phyloP scores from a whole-genome alignment of 129 eudicot species.

The sunflower (Helianthus annuus) region HanXRQr2.0-SUNRISE NC_035442.2:105566213-105566712 shows the following conservation, averaged over 20 bases:
- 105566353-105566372: neutral
- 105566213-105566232: neutral
- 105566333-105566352: neutral
- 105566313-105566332: neutral
- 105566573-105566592: neutral
- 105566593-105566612: constrained; percentile 18
- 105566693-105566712: no score
- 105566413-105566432: neutral
- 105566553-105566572: constrained; percentile 1
- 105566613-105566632: constrained; percentile 1
- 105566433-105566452: neutral
- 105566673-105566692: no score
- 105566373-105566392: neutral
- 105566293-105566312: neutral
- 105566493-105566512: constrained; percentile 11
- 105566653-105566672: no score
- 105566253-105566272: neutral
- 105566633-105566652: neutral
- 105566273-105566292: neutral
- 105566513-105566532: neutral
- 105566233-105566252: neutral
- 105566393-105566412: neutral
- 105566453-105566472: neutral
- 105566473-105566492: constrained; percentile 17
- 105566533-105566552: constrained; percentile 18